Evolutionary conservation across 202 grass and related monocot genomes (phyloP), one percentile per base, ranked within the genome.

Genomic region (Panicum virgatum): DNA sequence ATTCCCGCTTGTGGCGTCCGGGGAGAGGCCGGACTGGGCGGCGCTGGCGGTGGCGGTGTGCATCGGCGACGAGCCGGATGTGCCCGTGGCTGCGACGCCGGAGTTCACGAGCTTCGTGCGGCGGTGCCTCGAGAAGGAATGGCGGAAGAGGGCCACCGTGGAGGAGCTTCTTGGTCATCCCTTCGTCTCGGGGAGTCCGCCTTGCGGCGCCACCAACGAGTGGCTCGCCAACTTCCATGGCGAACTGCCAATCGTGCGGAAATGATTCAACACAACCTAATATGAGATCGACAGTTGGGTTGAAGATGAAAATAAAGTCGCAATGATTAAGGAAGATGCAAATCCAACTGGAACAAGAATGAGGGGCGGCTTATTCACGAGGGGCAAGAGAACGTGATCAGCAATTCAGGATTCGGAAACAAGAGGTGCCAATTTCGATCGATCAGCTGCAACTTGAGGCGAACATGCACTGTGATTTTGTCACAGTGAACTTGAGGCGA

Each of bases 41-140:
- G 63, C 82, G 5, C 37, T 85, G 10, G 53, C 82, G 39, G 62
- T 46, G 57, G 40, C 47, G 9, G 48, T 89, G 66, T 89, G 82
- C 78, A 78, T 82, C 34, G 64, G 64, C 6, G 65, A 19, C 54
- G 37, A 46, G 11, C 78, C 39, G 13, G 72, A 77, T 46, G 46
- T 69, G 38, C 74, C 64, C 66, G 78, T 12, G 47, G 66, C 65
- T 9, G 73, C 83, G 19, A 86, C 83, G 78, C 46, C 79, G 40
- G 88, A 89, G 73, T 78, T 90, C 61, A 37, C 67, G 60, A 46
- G 30, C 73, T 89, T 89, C 34, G 23, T 74, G 30, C 29, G 66
- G 56, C 72, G 66, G 73, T 86, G 88, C 66, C 47, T 86, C 66
- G 83, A 89, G 79, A 89, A 79, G 74, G 79, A 86, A 19, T 82